Base-by-base conservation (phyloP, 495 filamentous ascomycete species). In the Xylaria grammica region DNA sequence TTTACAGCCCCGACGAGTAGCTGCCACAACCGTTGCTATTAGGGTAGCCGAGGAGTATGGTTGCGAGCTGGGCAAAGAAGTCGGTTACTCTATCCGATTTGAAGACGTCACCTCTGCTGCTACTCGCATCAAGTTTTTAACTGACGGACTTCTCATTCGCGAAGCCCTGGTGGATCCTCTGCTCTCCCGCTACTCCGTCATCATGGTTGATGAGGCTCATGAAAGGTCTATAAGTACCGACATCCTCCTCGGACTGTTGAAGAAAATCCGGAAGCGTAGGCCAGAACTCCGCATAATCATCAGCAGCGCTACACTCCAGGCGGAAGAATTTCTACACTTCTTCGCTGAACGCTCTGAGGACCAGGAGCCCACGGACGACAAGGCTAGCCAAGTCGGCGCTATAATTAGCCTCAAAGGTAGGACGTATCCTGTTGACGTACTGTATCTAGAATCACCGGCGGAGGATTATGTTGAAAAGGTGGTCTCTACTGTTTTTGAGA, bases 201-300 rank as follows among this genome's bases (percentile, higher is more conserved):
- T 99, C 70, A 99, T 98, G 94, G 90, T 99, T 24, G 95, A 99
- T 72, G 95, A 99, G 74, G 96, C 96, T 29, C 95, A 99, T 77
- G 95, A 99, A 76, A 86, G 96, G 57, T 96, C 92, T 63, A 84
- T 99, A 60, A 96, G 94, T 77, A 94, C 94, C 7, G 95, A 99
- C 69, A 86, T 99, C 40, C 84, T 99, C 5, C 86, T 99, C 40
- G 94, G 95, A 0, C 80, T 97, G n/a, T 73, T 99, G 44, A 98
- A 97, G 79, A 98, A 98, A 75, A 95, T 99, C 65, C 77, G 86
- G 60, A 93, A 87, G 75, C 89, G 86, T 76, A 84, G 95, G 34
- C 84, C 90, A 32, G 94, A 97, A 49, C 79, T 98, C 44, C 85
- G 94, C 9, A 91, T 99, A 63, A 86, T 99, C 30, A 86, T 98